Evolutionary conservation across 1,139 yeast genomes (phyloP).

Genomic region (Kluyveromyces sp.): DNA sequence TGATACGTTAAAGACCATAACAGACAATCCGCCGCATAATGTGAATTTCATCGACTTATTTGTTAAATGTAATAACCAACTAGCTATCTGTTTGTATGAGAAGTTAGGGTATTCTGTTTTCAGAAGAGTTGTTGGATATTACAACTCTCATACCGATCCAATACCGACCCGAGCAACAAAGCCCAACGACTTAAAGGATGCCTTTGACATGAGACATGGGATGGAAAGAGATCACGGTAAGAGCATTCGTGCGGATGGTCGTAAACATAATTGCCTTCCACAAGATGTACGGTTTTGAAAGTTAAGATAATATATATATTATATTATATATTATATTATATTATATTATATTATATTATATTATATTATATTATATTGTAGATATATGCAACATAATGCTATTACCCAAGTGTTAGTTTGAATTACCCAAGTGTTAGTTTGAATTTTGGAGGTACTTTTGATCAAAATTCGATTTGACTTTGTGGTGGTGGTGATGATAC

Average conservation of each 20-base stretch:
- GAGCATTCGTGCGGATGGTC: constrained; percentile 53
- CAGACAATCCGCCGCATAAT: constrained; percentile 61
- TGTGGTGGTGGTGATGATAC: neutral
- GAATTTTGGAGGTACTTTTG: neutral
- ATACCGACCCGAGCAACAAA: constrained; percentile 37
- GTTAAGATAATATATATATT: neutral
- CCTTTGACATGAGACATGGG: constrained; percentile 73
- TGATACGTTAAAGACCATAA: constrained; percentile 59
- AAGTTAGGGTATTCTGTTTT: constrained; percentile 79
- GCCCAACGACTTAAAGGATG: constrained; percentile 65
- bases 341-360: neutral
- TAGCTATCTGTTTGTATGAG: constrained; percentile 78
- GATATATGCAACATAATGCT: no score
- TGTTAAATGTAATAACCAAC: constrained; percentile 73
- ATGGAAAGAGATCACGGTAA: constrained; percentile 35
- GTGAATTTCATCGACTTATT: constrained; percentile 84
- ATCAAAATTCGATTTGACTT: constrained; percentile 7
- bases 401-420: no score
- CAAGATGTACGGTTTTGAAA: constrained; percentile 39
- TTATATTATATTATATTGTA: neutral
- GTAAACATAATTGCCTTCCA: constrained; percentile 51
- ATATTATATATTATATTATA: neutral
- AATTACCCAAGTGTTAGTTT: no score
- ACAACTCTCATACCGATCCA: constrained; percentile 36
- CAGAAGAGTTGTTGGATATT: constrained; percentile 86